Percentiles rank a stretch among this genome's conserved stretches.
Evolutionary conservation across 768 basidiomycete species (phyloP).

Genomic region (Tricholoma hemisulphureum): DNA sequence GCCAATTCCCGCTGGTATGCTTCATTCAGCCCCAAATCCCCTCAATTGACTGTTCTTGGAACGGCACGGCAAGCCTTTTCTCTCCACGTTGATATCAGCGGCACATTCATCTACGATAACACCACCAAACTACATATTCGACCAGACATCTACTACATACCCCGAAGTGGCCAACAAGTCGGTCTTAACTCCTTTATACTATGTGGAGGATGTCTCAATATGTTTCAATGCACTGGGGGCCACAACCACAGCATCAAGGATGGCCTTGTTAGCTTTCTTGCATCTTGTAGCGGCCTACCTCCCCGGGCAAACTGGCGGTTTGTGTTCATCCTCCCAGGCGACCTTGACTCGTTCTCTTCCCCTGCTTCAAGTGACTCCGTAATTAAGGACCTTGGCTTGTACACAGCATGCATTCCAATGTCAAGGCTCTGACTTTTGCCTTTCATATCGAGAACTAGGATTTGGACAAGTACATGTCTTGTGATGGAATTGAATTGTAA

Average conservation of each 20-base stretch:
- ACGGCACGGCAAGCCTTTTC: not conserved
- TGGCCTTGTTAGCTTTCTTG: conserved; percentile 7
- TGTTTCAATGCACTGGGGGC: not conserved
- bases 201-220: not conserved
- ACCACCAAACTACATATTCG: not conserved
- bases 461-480: conserved; percentile 1
- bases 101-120: not conserved
- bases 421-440: not conserved
- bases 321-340: conserved; percentile 7
- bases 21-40: not conserved
- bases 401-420: not conserved
- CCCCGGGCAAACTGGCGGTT: conserved; percentile 10
- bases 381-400: conserved; percentile 4
- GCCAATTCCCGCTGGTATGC: not conserved
- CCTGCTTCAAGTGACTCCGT: conserved; percentile 8
- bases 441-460: not conserved
- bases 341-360: conserved; percentile 7
- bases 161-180: not conserved
- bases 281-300: conserved; percentile 7
- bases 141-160: not conserved
- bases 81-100: not conserved
- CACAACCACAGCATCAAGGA: conserved; percentile 6
- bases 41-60: not conserved
- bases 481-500: not conserved
- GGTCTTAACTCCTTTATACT: not conserved